Evolutionary conservation across 2,329 filamentous ascomycete species (phyloP), one percentile per base, ranked within the genome.

Genomic region (Aspergillus persii): DNA sequence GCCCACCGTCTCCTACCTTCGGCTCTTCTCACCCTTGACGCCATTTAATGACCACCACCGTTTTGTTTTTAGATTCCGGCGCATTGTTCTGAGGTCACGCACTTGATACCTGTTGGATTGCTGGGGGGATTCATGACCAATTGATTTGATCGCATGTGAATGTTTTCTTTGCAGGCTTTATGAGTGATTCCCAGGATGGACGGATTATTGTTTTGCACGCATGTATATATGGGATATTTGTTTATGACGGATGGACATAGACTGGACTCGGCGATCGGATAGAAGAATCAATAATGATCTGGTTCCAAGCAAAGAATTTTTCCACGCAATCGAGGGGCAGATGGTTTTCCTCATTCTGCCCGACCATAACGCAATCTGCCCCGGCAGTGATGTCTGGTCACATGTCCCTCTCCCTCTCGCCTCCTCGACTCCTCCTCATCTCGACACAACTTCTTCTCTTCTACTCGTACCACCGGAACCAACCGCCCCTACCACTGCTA

Each of bases 141-240:
- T 54, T 52, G 51, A 41, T 61, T 23, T 60, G 61, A 63, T 61
- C 59, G 54, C 57, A 60, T 56, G 8, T 56, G 8, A 8, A 50
- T 56, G n/a, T 57, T 39, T 27, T 39, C 55, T 47, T 36, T 49
- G 36, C 53, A 57, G 54, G 26, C 29, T 27, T 26, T 57, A 59
- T 51, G 61, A 64, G 51, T 64, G 56, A 66, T 62, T 61, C 60
- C 62, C 62, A 49, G 62, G 63, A 61, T 57, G 60, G 63, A 63
- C 54, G 62, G 53, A 59, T 53, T 61, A 54, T 53, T 30, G 11
- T 41, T 55, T 57, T 55, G 49, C 44, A 54, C 39, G 58, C 58
- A 50, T 60, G 54, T 60, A 56, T 50, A 60, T 57, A 60, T 60
- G 54, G 56, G 56, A 56, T 54, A 57, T 60, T 53, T 51, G 30